phyloP scores from a whole-genome alignment of 129 eudicot genomes.

The Ambrosia artemisiifolia region DNA sequence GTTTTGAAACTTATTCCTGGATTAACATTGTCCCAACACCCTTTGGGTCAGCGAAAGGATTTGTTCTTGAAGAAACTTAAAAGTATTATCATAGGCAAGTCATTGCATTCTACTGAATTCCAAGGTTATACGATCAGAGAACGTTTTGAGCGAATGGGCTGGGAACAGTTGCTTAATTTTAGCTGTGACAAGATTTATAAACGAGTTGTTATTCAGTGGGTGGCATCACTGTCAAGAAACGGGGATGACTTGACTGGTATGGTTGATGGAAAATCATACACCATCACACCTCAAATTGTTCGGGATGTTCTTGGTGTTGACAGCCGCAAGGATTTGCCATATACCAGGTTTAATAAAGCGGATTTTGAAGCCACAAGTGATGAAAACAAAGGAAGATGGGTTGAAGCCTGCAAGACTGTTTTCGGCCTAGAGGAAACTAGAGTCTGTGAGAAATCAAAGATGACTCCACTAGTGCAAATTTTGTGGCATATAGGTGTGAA shows the following conservation, averaged over 20 bases:
- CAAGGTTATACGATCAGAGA: slow-evolving; percentile 10
- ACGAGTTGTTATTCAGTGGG: slow-evolving; percentile 4
- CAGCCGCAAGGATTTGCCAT: neutral
- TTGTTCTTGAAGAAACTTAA: neutral
- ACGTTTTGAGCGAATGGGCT: neutral
- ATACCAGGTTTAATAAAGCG: neutral
- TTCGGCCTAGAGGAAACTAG: neutral
- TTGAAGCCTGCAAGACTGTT: neutral
- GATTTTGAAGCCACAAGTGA: neutral
- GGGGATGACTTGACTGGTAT: neutral
- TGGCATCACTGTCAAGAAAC: neutral
- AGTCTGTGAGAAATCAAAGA: neutral
- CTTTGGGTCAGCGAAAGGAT: neutral
- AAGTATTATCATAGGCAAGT: neutral
- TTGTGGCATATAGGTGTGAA: neutral
- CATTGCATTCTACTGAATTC: neutral
- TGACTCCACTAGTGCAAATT: slow-evolving; percentile 2
- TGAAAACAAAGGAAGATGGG: neutral
- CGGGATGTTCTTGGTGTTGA: neutral
- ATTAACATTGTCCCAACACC: neutral
- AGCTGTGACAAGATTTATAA: slow-evolving; percentile 1
- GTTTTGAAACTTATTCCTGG: neutral
- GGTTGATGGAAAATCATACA: neutral
- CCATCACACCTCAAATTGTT: neutral
- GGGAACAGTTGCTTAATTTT: neutral